Evolutionary conservation across 495 filamentous ascomycete genomes (phyloP).

Genomic region (Neurospora sp.): DNA sequence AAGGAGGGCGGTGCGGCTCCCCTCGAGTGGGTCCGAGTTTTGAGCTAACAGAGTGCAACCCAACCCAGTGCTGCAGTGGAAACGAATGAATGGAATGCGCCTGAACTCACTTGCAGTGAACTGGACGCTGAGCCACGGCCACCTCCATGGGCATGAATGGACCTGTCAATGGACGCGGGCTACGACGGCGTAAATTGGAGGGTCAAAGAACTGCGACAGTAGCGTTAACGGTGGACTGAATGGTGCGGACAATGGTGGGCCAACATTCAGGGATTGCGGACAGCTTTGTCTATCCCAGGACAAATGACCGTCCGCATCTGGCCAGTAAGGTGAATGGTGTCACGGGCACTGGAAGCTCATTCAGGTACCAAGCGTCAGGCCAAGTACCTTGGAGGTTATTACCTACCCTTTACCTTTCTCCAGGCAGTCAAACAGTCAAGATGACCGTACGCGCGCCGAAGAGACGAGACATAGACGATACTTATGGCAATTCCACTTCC

Average conservation of each 20-base stretch:
- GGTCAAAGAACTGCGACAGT: background rate
- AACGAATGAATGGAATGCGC: background rate
- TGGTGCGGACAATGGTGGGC: background rate
- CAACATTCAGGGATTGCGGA: background rate
- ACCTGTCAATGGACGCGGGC: background rate
- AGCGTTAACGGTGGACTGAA: background rate
- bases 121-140: background rate
- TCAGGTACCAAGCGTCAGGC: background rate
- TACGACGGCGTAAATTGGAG: background rate
- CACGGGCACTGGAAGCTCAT: background rate
- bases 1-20: slow-evolving; percentile 23
- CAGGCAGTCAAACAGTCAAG: background rate
- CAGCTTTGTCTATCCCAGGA: background rate
- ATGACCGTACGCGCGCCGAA: too few species aligned
- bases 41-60: background rate
- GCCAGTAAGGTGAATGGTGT: background rate
- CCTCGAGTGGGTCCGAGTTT: slow-evolving; percentile 17
- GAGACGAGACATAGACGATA: too few species aligned
- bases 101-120: background rate
- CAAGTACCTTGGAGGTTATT: background rate
- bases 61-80: background rate
- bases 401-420: background rate
- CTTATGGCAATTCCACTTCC: too few species aligned
- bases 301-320: background rate
- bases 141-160: background rate